Percentiles rank a stretch among this genome's conserved stretches.
Conservation (phyloP, 2,329 filamentous ascomycete genomes). For the Aspergillus oerlinghausenensis region DNA sequence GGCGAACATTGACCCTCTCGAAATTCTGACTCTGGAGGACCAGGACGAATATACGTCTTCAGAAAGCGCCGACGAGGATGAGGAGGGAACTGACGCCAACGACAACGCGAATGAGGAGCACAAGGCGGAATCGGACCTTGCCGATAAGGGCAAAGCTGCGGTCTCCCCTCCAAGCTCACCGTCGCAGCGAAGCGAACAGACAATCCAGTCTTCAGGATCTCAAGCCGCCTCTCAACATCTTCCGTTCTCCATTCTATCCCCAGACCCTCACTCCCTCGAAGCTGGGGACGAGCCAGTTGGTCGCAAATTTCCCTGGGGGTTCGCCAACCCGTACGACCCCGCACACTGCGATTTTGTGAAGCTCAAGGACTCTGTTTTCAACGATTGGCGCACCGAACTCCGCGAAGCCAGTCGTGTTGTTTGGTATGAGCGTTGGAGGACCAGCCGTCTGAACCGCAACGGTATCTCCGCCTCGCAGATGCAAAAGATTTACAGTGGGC, state of each 20-base stretch:
- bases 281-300: slow-evolving; percentile 55
- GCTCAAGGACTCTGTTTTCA: slow-evolving; percentile 87
- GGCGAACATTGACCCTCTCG: slow-evolving; percentile 80
- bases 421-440: slow-evolving; percentile 97
- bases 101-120: slow-evolving; percentile 23
- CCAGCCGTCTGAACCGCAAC: slow-evolving; percentile 40
- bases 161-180: slow-evolving; percentile 25
- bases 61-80: slow-evolving; percentile 44
- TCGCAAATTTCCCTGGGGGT: slow-evolving; percentile 92
- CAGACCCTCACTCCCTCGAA: slow-evolving; percentile 73
- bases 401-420: slow-evolving; percentile 84
- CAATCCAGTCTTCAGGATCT: slow-evolving; percentile 43
- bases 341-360: slow-evolving; percentile 91
- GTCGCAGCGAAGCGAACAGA: slow-evolving; percentile 37
- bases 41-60: slow-evolving; percentile 58
- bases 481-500: slow-evolving; percentile 24
- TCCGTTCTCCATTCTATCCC: slow-evolving; percentile 89
- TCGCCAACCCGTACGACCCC: slow-evolving; percentile 86
- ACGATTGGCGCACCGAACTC: slow-evolving; percentile 86
- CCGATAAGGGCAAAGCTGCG: slow-evolving; percentile 18
- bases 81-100: slow-evolving; percentile 22
- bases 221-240: slow-evolving; percentile 58
- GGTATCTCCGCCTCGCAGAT: slow-evolving; percentile 14
- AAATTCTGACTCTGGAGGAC: slow-evolving; percentile 77
- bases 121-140: slow-evolving; percentile 12